Conservation (phyloP, 2,329 filamentous ascomycete species). For the Knufia petricola region DNA sequence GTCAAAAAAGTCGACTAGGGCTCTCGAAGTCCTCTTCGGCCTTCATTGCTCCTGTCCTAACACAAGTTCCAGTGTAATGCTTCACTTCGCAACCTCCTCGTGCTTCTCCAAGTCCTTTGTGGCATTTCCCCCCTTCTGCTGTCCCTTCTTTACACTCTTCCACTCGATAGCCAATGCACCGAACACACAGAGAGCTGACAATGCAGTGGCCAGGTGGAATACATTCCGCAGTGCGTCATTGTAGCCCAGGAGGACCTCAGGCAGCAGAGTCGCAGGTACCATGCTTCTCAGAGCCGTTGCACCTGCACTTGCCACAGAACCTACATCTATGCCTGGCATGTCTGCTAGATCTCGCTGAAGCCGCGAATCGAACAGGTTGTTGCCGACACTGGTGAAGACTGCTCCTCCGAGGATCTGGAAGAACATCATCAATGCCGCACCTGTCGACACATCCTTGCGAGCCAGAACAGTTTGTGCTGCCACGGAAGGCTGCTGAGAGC, state of each 20-base stretch:
- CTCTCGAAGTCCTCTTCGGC: too few species aligned
- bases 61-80: too few species aligned
- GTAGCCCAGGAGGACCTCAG: slow-evolving; percentile 52
- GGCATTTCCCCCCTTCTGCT: slow-evolving; percentile 1
- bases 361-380: slow-evolving; percentile 23
- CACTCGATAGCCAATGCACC: slow-evolving; percentile 52
- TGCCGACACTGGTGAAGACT: slow-evolving; percentile 21
- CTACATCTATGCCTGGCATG: slow-evolving; percentile 14
- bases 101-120: too few species aligned
- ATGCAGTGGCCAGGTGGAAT: slow-evolving; percentile 51
- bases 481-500: slow-evolving; percentile 18
- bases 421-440: slow-evolving; percentile 22
- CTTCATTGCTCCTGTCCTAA: too few species aligned
- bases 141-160: slow-evolving; percentile 51
- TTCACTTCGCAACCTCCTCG: too few species aligned
- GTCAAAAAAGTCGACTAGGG: too few species aligned
- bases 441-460: slow-evolving; percentile 23
- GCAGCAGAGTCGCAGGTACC: slow-evolving; percentile 43
- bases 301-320: slow-evolving; percentile 15
- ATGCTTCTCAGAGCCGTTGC: slow-evolving; percentile 37
- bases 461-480: slow-evolving; percentile 21
- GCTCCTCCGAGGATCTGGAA: slow-evolving; percentile 19
- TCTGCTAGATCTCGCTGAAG: slow-evolving; percentile 10
- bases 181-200: slow-evolving; percentile 45
- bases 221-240: slow-evolving; percentile 50